Conservation (phyloP, 768 basidiomycete species). For the Hygrophorus pudorinus region DNA sequence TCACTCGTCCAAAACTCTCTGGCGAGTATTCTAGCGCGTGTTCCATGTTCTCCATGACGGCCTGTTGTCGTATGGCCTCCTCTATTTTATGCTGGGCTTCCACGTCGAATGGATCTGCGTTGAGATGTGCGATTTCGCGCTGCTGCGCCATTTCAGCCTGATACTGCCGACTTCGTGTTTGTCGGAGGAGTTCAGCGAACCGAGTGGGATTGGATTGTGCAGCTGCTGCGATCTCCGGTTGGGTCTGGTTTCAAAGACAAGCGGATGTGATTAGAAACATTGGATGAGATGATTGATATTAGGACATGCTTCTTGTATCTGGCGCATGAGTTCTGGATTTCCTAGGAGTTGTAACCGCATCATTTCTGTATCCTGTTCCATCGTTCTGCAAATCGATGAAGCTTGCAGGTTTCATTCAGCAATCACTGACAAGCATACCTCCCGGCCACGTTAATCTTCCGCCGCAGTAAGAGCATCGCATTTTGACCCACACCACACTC, state of each 20-base stretch:
- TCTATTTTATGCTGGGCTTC: slow-evolving; percentile 92
- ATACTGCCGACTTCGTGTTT: slow-evolving; percentile 45
- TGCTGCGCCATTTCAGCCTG: slow-evolving; percentile 46
- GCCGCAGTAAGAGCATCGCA: slow-evolving; percentile 59
- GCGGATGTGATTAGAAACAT: background rate
- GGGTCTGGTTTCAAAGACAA: slow-evolving; percentile 33
- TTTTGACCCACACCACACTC: slow-evolving; percentile 53
- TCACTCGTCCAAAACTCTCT: slow-evolving; percentile 87
- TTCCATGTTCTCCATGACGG: slow-evolving; percentile 84
- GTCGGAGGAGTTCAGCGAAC: slow-evolving; percentile 66
- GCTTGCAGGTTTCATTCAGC: background rate
- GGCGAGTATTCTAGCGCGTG: slow-evolving; percentile 93
- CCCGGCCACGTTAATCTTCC: slow-evolving; percentile 41
- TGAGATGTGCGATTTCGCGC: slow-evolving; percentile 56
- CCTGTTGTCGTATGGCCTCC: slow-evolving; percentile 84
- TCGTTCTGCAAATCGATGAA: slow-evolving; percentile 32
- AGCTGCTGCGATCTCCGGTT: slow-evolving; percentile 77
- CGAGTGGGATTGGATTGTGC: slow-evolving; percentile 56
- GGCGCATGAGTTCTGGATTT: slow-evolving; percentile 68
- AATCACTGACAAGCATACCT: slow-evolving; percentile 20
- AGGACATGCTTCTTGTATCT: slow-evolving; percentile 53
- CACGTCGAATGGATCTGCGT: slow-evolving; percentile 84
- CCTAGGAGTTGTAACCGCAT: slow-evolving; percentile 85
- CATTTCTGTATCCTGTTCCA: slow-evolving; percentile 81
- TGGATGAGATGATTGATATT: background rate